A percentile compares a stretch with the other conserved stretches of the same genome.
These are phyloP conservation scores for Rheum nobile DNA, from an alignment of 148 eudicot species.

Conservation along the genomic window DNA sequence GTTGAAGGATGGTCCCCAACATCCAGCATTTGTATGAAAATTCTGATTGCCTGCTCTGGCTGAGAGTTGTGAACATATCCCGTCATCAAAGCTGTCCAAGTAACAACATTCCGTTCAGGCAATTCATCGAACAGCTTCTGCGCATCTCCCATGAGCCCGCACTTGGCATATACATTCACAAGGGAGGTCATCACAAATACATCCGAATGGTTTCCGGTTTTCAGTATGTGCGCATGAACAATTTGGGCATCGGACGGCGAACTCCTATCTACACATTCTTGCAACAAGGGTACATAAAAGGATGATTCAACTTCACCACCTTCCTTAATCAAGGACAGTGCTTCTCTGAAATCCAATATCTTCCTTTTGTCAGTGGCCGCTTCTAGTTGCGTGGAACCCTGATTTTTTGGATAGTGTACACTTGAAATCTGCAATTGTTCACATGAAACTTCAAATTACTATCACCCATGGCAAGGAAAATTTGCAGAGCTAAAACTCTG, in stretches of 20 bases:
- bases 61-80: conserved; percentile 49
- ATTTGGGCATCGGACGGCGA: conserved; percentile 25
- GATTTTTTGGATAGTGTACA: conserved; percentile 19
- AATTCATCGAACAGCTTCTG: conserved; percentile 44
- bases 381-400: conserved; percentile 21
- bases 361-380: conserved; percentile 19
- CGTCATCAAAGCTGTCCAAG: conserved; percentile 66
- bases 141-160: conserved; percentile 45
- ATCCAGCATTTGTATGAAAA: conserved; percentile 44
- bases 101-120: conserved; percentile 48
- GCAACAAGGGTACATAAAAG: conserved; percentile 44
- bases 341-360: conserved; percentile 26
- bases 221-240: conserved; percentile 53
- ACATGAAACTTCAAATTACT: neutral
- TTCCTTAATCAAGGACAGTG: conserved; percentile 22
- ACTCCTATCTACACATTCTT: conserved; percentile 37
- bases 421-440: conserved; percentile 12
- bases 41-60: conserved; percentile 35
- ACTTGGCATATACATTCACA: conserved; percentile 55
- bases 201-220: conserved; percentile 43
- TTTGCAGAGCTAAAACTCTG: no score
- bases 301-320: conserved; percentile 29
- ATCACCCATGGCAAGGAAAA: neutral
- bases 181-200: conserved; percentile 49
- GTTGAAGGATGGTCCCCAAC: conserved; percentile 45